A percentile compares a stretch with the other conserved stretches of the same genome.
Evolutionary conservation across 2,329 filamentous ascomycete species (phyloP).

Genomic region (Drechslera avenae): DNA sequence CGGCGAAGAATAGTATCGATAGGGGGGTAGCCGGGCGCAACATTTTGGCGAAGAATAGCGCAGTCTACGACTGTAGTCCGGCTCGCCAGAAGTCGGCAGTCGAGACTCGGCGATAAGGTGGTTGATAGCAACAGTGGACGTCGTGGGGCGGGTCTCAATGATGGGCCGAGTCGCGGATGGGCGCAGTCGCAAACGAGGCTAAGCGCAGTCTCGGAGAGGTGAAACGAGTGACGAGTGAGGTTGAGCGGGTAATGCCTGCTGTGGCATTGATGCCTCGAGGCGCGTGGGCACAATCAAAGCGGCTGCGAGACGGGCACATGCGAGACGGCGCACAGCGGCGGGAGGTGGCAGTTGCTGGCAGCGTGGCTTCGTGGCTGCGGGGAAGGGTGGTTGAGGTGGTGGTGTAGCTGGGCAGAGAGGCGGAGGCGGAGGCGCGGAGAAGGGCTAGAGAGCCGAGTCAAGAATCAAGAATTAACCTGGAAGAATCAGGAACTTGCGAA

Average conservation of each 20-base stretch:
- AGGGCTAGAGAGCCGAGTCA: constrained; percentile 9
- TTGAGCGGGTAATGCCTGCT: constrained; percentile 33
- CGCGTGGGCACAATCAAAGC: constrained; percentile 2
- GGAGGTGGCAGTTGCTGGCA: constrained; percentile 13
- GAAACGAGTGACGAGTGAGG: constrained; percentile 41
- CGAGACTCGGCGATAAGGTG: constrained; percentile 27
- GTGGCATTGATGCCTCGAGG: constrained; percentile 32
- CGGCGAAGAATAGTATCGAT: constrained; percentile 79
- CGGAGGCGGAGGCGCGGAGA: constrained; percentile 3
- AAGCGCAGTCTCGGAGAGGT: constrained; percentile 29
- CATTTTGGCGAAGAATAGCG: constrained; percentile 61
- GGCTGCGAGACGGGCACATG: constrained; percentile 3
- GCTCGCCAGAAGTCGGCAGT: constrained; percentile 41
- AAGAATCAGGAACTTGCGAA: neutral
- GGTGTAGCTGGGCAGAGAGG: constrained; percentile 5
- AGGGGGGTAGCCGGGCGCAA: constrained; percentile 92
- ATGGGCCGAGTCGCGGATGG: constrained; percentile 9
- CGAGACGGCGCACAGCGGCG: constrained; percentile 18
- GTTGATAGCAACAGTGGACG: constrained; percentile 17
- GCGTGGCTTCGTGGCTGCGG: constrained; percentile 15
- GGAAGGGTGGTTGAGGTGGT: constrained; percentile 17
- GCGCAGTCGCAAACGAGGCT: constrained; percentile 30
- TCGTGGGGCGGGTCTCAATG: constrained; percentile 7
- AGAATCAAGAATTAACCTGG: no score
- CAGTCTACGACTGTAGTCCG: constrained; percentile 26